Evolutionary conservation across 23 red algal species (phyloP), one percentile per base, ranked within the genome.

Genomic region (Pyropia yezoensis): DNA sequence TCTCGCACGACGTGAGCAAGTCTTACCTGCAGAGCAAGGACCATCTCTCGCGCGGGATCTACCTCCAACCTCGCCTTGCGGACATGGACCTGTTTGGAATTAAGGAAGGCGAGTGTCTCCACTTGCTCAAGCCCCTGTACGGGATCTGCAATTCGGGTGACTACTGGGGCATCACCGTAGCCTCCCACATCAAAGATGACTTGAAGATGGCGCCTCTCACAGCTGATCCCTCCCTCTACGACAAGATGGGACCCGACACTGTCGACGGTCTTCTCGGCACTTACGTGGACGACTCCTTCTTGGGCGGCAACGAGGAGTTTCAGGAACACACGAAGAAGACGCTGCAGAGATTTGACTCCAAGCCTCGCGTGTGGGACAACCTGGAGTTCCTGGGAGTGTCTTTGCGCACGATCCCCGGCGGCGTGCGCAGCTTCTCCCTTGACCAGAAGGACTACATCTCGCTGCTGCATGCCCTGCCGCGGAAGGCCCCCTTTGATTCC

Each of bases 61-160:
- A 59, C 52, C 9, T 72, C 20, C 14, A 19, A 72, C 52, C 0
- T 33, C 15, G 16, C 14, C 15, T 17, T 64, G 21, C 61, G 19
- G 16, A 15, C 61, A 72, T 57, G n/a, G 59, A 1, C 23, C 0
- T n/a, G 29, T 0, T 72, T 57, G 68, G 0, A 0, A 9, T 72
- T 26, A 32, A n/a, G 9, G 68, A 64, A 19, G 0, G 59, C 18
- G 0, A 72, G 18, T 0, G 18, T 33, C 52, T 72, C 19, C 57
- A 76, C 50, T 33, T 76, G 9, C 19, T 76, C 20, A 22, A 1
- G 18, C 56, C 71, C 49, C 14, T 64, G 0, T 76, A 76, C 49
- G 71, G 71, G 12, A 61, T 64, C 0, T 66, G 17, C 24, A 27
- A 76, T 33, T 13, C 71, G 61, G 71, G 71, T 63, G 71, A 76